Conservation (phyloP, 257 asterid genomes). For the Solanum phureja region DNA sequence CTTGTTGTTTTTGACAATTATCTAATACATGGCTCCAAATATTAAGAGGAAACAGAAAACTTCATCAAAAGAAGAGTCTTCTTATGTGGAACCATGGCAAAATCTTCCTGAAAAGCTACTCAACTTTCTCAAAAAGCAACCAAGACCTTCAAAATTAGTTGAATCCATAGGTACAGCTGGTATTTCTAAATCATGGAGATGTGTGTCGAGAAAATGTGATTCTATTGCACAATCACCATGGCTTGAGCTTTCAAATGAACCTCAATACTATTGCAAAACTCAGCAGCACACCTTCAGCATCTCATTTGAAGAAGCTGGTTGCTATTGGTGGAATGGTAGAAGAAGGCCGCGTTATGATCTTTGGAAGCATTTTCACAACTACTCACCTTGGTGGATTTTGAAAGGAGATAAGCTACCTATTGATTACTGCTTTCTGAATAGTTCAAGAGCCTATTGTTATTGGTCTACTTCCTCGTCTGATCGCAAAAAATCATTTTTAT, state of each 20-base stretch:
- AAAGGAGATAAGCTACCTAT: neutral
- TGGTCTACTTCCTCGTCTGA: neutral
- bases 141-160: neutral
- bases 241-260: conserved; percentile 10
- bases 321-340: neutral
- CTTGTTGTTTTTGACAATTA: neutral
- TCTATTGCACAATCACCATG: neutral
- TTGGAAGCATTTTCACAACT: neutral
- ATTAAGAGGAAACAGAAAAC: neutral
- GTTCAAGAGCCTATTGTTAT: neutral
- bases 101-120: neutral
- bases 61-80: neutral
- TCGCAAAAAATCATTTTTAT: neutral
- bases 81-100: neutral
- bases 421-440: neutral
- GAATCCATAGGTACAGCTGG: neutral
- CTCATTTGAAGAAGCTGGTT: neutral
- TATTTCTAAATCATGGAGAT: conserved; percentile 2
- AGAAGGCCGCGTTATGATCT: neutral
- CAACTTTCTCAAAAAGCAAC: neutral
- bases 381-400: neutral
- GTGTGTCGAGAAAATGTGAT: conserved; percentile 3
- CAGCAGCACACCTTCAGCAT: neutral
- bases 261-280: neutral
- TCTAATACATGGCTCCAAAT: conserved; percentile 3